Conservation (phyloP, 2,329 filamentous ascomycete genomes). For the Fusarium sarcochroum region DNA sequence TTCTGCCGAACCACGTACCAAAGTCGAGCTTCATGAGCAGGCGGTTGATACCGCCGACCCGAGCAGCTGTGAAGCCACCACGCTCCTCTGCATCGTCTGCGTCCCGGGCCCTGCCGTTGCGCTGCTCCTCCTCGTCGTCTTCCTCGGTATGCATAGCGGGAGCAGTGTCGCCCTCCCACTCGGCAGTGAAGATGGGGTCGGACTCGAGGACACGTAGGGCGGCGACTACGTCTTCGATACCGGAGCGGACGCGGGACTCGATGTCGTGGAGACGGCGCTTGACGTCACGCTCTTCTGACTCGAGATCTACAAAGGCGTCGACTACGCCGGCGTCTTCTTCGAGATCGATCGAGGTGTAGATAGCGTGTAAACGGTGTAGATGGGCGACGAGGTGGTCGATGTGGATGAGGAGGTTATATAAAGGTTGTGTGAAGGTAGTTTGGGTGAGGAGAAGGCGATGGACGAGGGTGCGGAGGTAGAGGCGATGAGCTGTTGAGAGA, state of each 20-base stretch:
- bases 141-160: constrained; percentile 25
- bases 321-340: constrained; percentile 87
- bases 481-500: constrained; percentile 82
- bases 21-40: constrained; percentile 93
- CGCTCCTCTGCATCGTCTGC: constrained; percentile 56
- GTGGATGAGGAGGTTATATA: constrained; percentile 77
- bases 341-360: constrained; percentile 84
- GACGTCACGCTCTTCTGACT: constrained; percentile 79
- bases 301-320: constrained; percentile 79
- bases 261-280: constrained; percentile 74
- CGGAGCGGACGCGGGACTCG: constrained; percentile 74
- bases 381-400: constrained; percentile 87
- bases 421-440: constrained; percentile 71
- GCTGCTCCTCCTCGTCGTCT: constrained; percentile 26
- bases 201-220: constrained; percentile 63
- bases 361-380: constrained; percentile 79
- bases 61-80: constrained; percentile 74
- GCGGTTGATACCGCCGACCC: constrained; percentile 84
- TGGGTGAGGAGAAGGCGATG: constrained; percentile 77
- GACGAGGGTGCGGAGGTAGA: constrained; percentile 79
- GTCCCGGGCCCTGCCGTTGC: constrained; percentile 51
- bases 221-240: constrained; percentile 76
- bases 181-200: constrained; percentile 60
- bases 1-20: constrained; percentile 67
- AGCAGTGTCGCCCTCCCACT: constrained; percentile 57